These are phyloP conservation scores for Tetrahymena thermophila DNA, from an alignment of 73 alveolate genomes.

Conservation along the genomic window DNA sequence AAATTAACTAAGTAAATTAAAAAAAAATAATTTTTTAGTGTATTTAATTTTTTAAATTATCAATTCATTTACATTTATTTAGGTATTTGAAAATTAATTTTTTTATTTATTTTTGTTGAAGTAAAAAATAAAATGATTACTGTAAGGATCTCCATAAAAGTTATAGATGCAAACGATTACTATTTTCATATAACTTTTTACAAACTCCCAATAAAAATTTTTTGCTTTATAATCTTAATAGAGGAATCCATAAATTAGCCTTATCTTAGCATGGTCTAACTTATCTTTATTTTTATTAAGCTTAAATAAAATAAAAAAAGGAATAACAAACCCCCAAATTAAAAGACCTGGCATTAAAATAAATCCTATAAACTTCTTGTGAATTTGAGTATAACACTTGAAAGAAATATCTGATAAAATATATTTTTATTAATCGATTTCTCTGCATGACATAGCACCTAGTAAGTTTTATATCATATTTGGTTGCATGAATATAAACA, in stretches of 20 bases:
- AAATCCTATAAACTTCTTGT: not conserved
- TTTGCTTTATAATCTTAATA: not conserved
- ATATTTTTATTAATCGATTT: not conserved
- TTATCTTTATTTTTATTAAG: slow-evolving; percentile 7
- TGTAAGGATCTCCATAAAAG: not conserved
- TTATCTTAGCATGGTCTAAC: not conserved
- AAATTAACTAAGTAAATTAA: too few species aligned
- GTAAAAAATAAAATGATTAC: not conserved
- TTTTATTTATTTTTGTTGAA: not conserved
- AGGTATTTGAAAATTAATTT: too few species aligned
- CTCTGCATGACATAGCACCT: slow-evolving; percentile 5
- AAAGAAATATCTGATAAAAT: slow-evolving; percentile 16
- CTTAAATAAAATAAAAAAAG: slow-evolving; percentile 2
- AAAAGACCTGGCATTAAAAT: slow-evolving; percentile 4
- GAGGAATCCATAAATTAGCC: slow-evolving; percentile 1
- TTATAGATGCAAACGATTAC: not conserved
- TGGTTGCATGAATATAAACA: slow-evolving; percentile 12
- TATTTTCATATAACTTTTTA: not conserved
- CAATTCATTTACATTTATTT: too few species aligned
- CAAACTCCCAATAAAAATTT: not conserved
- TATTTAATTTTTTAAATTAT: too few species aligned
- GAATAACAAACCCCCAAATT: not conserved
- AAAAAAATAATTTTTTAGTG: too few species aligned
- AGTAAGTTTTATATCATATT: slow-evolving; percentile 4
- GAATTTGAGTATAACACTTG: not conserved